Evolutionary conservation across 2,329 filamentous ascomycete species (phyloP).

Genomic region (Torrubiella hemipterigena): DNA sequence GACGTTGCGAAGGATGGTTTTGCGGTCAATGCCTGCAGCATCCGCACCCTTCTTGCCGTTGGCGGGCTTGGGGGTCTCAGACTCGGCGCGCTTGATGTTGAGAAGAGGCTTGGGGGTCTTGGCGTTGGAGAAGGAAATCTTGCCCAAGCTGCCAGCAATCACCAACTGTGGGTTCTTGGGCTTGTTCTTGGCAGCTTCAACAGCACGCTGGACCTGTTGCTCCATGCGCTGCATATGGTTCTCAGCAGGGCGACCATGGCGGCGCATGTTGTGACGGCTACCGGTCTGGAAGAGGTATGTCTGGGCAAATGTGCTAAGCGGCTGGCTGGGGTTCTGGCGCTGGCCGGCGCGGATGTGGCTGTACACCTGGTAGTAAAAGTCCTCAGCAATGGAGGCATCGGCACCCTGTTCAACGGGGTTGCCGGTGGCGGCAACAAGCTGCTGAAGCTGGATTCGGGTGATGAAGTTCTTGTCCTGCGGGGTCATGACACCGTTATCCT

Average conservation of each 20-base stretch:
- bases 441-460: conserved; percentile 92
- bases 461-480: conserved; percentile 99
- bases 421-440: conserved; percentile 84
- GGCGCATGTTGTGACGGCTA: conserved; percentile 61
- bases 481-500: conserved; percentile 96
- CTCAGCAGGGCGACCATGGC: conserved; percentile 73
- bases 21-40: conserved; percentile 56
- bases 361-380: conserved; percentile 98
- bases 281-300: conserved; percentile 96
- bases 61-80: conserved; percentile 41
- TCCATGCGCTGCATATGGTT: conserved; percentile 99
- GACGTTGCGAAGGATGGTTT: conserved; percentile 73
- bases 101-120: conserved; percentile 89
- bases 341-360: conserved; percentile 86
- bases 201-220: conserved; percentile 92
- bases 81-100: conserved; percentile 84
- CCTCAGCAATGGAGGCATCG: conserved; percentile 74
- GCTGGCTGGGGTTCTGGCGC: conserved; percentile 83
- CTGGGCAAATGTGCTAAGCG: conserved; percentile 90
- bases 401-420: conserved; percentile 69
- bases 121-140: conserved; percentile 97
- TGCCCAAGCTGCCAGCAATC: conserved; percentile 89
- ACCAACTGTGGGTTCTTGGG: conserved; percentile 97
- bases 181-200: conserved; percentile 93
- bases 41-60: conserved; percentile 30